Conservation (phyloP, 1,139 yeast genomes). For the Geotrichum cucujoidarum region DNA sequence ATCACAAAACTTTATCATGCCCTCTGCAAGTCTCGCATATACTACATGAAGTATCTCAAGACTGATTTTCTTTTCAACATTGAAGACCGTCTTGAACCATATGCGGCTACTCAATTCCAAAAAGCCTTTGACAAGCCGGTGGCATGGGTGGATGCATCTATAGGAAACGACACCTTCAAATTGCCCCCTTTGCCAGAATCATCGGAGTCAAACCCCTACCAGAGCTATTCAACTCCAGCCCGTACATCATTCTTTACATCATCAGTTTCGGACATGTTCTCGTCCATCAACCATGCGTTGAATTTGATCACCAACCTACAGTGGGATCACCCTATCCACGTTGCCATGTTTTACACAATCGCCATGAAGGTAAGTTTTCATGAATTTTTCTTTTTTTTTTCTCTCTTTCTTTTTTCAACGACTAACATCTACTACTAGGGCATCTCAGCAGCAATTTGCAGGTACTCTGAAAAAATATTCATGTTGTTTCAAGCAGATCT, state of each 20-base stretch:
- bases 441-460: slow-evolving; percentile 55
- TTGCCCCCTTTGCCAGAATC: slow-evolving; percentile 45
- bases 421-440: slow-evolving; percentile 30
- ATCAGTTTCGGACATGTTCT: slow-evolving; percentile 65
- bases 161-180: slow-evolving; percentile 52
- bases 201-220: slow-evolving; percentile 17
- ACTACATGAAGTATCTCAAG: slow-evolving; percentile 48
- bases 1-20: slow-evolving; percentile 57
- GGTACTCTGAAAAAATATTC: slow-evolving; percentile 49
- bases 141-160: slow-evolving; percentile 50
- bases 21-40: slow-evolving; percentile 51
- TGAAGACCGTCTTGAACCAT: slow-evolving; percentile 58
- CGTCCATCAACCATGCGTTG: slow-evolving; percentile 56
- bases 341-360: slow-evolving; percentile 54
- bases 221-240: background rate
- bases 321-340: slow-evolving; percentile 61
- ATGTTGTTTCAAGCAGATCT: slow-evolving; percentile 47
- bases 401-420: background rate
- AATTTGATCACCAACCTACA: slow-evolving; percentile 48
- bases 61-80: slow-evolving; percentile 49
- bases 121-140: slow-evolving; percentile 48
- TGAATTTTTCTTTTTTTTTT: background rate
- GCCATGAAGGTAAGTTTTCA: slow-evolving; percentile 41
- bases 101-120: slow-evolving; percentile 52
- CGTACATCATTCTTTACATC: slow-evolving; percentile 39